Evolutionary conservation across 768 basidiomycete genomes (phyloP), one percentile per base, ranked within the genome.

Genomic region (Tulasnella calospora): DNA sequence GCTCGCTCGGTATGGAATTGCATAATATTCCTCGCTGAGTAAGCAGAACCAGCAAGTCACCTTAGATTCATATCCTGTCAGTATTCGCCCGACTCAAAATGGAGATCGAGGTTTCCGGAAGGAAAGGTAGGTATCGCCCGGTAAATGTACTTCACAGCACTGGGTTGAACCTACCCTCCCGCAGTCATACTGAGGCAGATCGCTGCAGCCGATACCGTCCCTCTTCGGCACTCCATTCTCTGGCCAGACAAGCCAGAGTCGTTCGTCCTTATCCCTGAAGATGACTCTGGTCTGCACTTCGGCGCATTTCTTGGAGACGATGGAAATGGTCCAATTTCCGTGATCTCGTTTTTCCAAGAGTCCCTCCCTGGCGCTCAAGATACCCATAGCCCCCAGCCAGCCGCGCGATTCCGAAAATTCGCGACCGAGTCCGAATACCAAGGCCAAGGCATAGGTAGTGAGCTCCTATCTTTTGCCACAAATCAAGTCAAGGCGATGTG

Each of bases 381-480:
- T 19, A n/a, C 44, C 23, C 1, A 3, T 33, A 10, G 35, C 27
- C 38, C 23, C 13, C 40, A 23, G 36, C 35, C 3, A 7, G 44
- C 74, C n/a, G 74, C 46, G 13, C 74, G 74, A 36, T 75, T 75
- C 33, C 44, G 74, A 9, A 75, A 75, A 57, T 75, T 75, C 21
- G 74, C 74, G 23, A 75, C 74, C 33, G 15, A 27, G 2, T 12
- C 40, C 36, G 74, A 55, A 75, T 47, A n/a, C 35, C 74, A 36
- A 51, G 44, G 46, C 5, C 35, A 27, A 38, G 74, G 74, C 30
- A 75, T 75, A 9, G 74, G 74, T 19, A 51, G 36, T 9, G 23
- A 75, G 15, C 55, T 75, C 27, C 46, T 75, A 19, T 40, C 74
- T 21, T 75, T 40, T 47, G 44, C 74, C 41, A 46, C n/a, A 27